These are phyloP conservation scores for Claviceps pusilla DNA, from an alignment of 2,329 filamentous ascomycete genomes.

Conservation along the genomic window DNA sequence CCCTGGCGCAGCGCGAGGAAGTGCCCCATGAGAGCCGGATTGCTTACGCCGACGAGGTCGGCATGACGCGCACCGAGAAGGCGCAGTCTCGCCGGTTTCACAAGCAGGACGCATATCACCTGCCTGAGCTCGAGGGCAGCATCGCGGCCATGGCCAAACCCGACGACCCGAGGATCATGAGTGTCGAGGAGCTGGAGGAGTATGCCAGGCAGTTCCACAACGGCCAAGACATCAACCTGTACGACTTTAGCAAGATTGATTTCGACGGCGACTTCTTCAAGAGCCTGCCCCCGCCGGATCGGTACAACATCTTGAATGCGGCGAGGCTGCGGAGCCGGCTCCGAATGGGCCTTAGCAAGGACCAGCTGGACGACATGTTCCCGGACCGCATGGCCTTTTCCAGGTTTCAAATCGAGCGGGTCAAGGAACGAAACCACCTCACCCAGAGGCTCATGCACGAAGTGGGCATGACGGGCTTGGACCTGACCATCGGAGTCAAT, in stretches of 20 bases:
- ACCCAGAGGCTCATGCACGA: slow-evolving; percentile 92
- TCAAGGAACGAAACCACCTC: slow-evolving; percentile 80
- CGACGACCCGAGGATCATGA: slow-evolving; percentile 94
- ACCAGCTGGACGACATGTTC: slow-evolving; percentile 93
- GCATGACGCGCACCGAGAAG: slow-evolving; percentile 65
- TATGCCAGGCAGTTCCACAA: slow-evolving; percentile 86
- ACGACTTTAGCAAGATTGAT: slow-evolving; percentile 97
- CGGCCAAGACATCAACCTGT: slow-evolving; percentile 80
- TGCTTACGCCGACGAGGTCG: slow-evolving; percentile 81
- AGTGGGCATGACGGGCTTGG: slow-evolving; percentile 71
- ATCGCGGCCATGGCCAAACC: slow-evolving; percentile 77
- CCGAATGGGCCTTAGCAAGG: slow-evolving; percentile 91
- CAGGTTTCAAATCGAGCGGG: slow-evolving; percentile 87
- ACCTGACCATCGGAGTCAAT: slow-evolving; percentile 51
- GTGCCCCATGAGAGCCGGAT: slow-evolving; percentile 54
- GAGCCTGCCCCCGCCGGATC: slow-evolving; percentile 74
- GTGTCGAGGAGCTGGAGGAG: slow-evolving; percentile 78
- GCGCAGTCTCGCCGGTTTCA: slow-evolving; percentile 61
- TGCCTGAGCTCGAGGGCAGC: slow-evolving; percentile 68
- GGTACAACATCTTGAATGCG: slow-evolving; percentile 95
- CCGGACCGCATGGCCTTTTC: slow-evolving; percentile 96
- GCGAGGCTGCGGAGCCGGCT: slow-evolving; percentile 75
- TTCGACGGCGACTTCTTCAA: slow-evolving; percentile 93
- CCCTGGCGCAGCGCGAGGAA: slow-evolving; percentile 43
- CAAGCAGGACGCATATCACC: slow-evolving; percentile 88